Evolutionary conservation across 768 basidiomycete genomes (phyloP), one percentile per base, ranked within the genome.

Genomic region (Leccinum uliginosum): DNA sequence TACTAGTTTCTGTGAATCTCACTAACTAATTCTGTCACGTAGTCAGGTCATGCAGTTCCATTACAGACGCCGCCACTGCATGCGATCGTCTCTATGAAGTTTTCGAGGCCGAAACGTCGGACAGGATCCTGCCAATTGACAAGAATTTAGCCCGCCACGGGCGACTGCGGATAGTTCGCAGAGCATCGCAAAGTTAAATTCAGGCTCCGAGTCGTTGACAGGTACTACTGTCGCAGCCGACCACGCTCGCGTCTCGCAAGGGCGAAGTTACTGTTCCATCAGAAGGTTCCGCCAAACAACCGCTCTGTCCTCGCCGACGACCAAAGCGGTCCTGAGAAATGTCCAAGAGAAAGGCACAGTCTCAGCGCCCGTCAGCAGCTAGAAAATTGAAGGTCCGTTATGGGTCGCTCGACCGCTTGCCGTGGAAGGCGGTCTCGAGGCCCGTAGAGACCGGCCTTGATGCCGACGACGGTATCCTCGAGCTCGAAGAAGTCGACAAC

Each of bases 401-500:
- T 45, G 67, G 72, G 21, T 75, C 77, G 17, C 70, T 81, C 2
- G 80, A 91, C 59, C 74, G 78, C 40, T 70, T 97, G 21, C 85
- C 86, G 43, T 97, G 93, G 93, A 91, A 83, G 65, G 64, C 78
- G 11, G 79, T 93, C 32, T 65, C 76, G 5, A 78, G 82, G 48
- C 81, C 86, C 9, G 65, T 75, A 19, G 81, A 81, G 46, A 78
- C 87, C 7, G 83, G 83, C 10, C 63, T 89, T 6, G 84, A 81
- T 34, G 84, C 82, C 47, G 90, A 90, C 55, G 93, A 94, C 47
- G 95, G 92, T 1, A 83, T 98, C 59, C 77, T 98, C 49, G 92
- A 89, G 62, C 74, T 99, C 40, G 96, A 98, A 68, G 97, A 98
- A 72, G 85, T 97, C 0, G 93, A 97, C 15, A 86, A 84, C 46